Conservation (phyloP, 768 basidiomycete genomes). For the Dacryopinax primogenitus region DNA sequence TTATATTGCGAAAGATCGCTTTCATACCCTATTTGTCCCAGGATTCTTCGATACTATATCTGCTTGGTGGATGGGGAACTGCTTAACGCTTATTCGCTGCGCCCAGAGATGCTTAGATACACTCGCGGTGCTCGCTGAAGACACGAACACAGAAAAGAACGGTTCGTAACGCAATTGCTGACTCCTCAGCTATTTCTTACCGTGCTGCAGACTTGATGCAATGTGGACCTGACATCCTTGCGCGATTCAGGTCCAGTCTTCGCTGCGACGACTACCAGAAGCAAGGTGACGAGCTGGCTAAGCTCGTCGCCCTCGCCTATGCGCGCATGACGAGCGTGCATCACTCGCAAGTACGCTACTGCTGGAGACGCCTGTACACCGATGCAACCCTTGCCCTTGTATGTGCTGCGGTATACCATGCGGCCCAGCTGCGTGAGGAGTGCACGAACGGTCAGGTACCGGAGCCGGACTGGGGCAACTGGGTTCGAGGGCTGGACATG, state of each 20-base stretch:
- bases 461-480: constrained; percentile 25
- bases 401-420: background rate
- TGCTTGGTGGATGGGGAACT: constrained; percentile 1
- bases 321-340: constrained; percentile 36
- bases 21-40: too few species aligned
- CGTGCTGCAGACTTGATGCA: constrained; percentile 1
- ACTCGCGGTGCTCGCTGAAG: background rate
- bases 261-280: background rate
- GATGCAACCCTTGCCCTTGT: constrained; percentile 34
- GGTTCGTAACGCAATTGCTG: background rate
- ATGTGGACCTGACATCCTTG: constrained; percentile 4
- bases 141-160: background rate
- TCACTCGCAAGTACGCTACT: constrained; percentile 25
- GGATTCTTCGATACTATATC: background rate
- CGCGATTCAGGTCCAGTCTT: background rate
- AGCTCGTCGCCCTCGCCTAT: constrained; percentile 39
- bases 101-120: constrained; percentile 1
- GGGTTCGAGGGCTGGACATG: constrained; percentile 53
- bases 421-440: background rate
- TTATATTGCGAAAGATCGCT: too few species aligned
- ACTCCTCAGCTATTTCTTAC: background rate
- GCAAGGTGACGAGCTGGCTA: constrained; percentile 25
- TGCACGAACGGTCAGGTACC: background rate
- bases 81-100: background rate
- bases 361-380: constrained; percentile 63